phyloP scores from a whole-genome alignment of 176 grass and related monocot species.

The Echinochloa phyllopogon region DNA sequence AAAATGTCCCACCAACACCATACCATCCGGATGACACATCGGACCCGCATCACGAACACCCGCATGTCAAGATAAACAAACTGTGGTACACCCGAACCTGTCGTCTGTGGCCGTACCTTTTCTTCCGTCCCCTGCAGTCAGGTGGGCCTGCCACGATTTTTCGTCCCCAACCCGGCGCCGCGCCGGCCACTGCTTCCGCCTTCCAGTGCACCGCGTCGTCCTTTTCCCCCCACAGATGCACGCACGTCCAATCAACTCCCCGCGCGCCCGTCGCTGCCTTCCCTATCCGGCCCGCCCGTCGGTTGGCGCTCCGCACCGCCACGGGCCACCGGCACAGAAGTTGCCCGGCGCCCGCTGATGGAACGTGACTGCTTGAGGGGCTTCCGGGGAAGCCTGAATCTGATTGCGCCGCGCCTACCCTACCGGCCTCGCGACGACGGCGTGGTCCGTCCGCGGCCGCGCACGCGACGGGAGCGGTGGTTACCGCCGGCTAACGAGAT shows the following conservation, averaged over 20 bases:
- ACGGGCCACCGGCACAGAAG: background rate
- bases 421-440: too few relatives aligned
- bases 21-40: background rate
- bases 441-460: too few relatives aligned
- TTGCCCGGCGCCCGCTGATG: too few relatives aligned
- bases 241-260: background rate
- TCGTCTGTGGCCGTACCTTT: background rate
- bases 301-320: background rate
- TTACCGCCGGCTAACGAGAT: background rate
- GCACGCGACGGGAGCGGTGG: background rate
- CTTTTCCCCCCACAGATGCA: background rate
- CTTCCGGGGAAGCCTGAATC: too few relatives aligned
- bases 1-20: background rate
- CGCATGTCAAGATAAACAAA: conserved; percentile 23
- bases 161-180: background rate
- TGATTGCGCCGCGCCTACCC: too few relatives aligned
- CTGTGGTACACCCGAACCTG: background rate
- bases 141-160: conserved; percentile 17
- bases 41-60: background rate
- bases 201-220: background rate
- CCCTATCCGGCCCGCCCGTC: too few relatives aligned
- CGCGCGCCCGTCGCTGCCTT: background rate
- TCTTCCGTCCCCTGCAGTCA: background rate
- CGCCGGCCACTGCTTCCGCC: background rate
- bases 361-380: too few relatives aligned